Percentiles rank a stretch among this genome's conserved stretches.
Conservation (phyloP, 768 basidiomycete species). For the Sporobolomyces phaffii region DNA sequence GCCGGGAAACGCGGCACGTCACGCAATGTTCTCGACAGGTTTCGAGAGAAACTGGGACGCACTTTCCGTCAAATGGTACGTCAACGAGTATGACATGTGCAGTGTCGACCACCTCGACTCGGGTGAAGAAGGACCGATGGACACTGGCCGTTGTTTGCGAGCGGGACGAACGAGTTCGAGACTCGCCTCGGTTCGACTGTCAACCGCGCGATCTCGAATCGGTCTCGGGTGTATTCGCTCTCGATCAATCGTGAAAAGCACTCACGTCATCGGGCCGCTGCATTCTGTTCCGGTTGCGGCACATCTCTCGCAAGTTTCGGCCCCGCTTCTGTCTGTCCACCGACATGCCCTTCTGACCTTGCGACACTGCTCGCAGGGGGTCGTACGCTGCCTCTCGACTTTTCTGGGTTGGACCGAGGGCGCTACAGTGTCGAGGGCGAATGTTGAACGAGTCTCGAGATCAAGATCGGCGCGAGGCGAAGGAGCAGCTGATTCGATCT, state of each 20-base stretch:
- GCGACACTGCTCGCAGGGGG: constrained; percentile 4
- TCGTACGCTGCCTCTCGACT: neutral
- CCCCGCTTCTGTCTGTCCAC: neutral
- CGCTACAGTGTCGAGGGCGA: neutral
- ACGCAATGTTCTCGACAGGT: too few relatives aligned
- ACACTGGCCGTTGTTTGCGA: neutral
- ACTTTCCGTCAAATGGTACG: neutral
- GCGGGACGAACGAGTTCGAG: neutral
- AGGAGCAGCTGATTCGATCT: too few relatives aligned
- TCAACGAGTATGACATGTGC: constrained; percentile 9
- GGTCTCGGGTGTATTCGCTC: neutral
- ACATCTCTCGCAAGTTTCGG: neutral
- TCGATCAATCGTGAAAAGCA: too few relatives aligned
- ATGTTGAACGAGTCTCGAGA: neutral
- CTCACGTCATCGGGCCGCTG: constrained; percentile 3
- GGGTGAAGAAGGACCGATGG: constrained; percentile 3
- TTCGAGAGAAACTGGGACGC: neutral
- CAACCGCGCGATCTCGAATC: neutral
- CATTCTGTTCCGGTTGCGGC: neutral
- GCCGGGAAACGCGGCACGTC: too few relatives aligned
- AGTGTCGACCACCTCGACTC: neutral
- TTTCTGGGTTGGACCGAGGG: neutral
- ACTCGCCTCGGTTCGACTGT: neutral
- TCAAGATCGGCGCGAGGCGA: too few relatives aligned
- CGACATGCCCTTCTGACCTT: constrained; percentile 4